Evolutionary conservation across 2,329 filamentous ascomycete genomes (phyloP).

Genomic region (Davidsoniella virescens): DNA sequence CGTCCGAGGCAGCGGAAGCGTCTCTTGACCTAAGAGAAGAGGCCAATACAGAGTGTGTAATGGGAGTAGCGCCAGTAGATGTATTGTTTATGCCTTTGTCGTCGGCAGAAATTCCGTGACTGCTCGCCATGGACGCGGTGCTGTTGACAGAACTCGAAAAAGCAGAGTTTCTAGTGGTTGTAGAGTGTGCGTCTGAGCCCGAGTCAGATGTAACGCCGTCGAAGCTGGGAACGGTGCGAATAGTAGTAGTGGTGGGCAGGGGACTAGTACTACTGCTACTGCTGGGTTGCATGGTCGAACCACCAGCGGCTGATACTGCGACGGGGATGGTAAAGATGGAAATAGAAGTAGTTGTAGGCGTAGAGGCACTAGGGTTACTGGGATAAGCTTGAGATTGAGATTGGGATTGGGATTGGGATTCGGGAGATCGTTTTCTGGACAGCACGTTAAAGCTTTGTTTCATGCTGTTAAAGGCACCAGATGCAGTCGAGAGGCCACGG

Average conservation of each 20-base stretch:
- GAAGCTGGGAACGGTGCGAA: constrained; percentile 40
- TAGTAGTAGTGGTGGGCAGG: constrained; percentile 23
- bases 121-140: constrained; percentile 28
- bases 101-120: constrained; percentile 17
- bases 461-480: constrained; percentile 26
- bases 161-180: constrained; percentile 28
- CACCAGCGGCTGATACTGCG: constrained; percentile 9
- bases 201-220: constrained; percentile 31
- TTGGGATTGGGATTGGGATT: constrained; percentile 11
- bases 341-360: not conserved
- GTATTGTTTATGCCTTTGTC: constrained; percentile 12
- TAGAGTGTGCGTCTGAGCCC: constrained; percentile 22
- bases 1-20: not conserved
- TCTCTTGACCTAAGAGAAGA: not conserved
- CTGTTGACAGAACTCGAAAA: constrained; percentile 42
- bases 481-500: constrained; percentile 21
- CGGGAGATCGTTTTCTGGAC: constrained; percentile 17
- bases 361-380: too few species aligned
- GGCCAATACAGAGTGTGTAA: not conserved
- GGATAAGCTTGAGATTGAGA: constrained; percentile 11
- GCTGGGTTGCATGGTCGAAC: constrained; percentile 16
- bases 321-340: not conserved
- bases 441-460: constrained; percentile 19
- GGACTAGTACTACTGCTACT: constrained; percentile 13
- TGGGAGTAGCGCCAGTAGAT: not conserved